Evolutionary conservation across 2,329 filamentous ascomycete species (phyloP).

Genomic region (Fusarium gaditjirri): DNA sequence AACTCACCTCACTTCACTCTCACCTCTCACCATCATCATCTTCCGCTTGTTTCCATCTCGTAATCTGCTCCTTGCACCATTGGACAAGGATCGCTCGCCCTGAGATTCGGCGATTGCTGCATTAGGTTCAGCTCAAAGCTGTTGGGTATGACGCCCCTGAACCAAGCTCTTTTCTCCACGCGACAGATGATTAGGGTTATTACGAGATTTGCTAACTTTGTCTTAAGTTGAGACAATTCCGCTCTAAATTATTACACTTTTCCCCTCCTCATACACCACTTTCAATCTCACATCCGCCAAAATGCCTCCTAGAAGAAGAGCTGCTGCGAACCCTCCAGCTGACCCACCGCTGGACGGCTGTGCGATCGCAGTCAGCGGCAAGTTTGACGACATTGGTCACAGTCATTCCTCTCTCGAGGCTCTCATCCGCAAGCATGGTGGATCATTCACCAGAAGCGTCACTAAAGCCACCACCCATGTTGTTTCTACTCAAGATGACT

Average conservation of each 20-base stretch:
- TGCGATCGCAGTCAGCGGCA: slow-evolving; percentile 68
- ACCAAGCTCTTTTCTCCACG: slow-evolving; percentile 14
- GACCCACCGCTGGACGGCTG: slow-evolving; percentile 57
- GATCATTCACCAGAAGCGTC: slow-evolving; percentile 57
- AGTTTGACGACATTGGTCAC: slow-evolving; percentile 66
- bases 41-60: background rate
- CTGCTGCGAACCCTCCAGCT: slow-evolving; percentile 36
- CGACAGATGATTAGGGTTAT: background rate
- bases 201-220: slow-evolving; percentile 24
- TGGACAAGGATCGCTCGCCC: slow-evolving; percentile 25
- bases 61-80: slow-evolving; percentile 7
- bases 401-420: slow-evolving; percentile 58
- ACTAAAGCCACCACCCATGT: slow-evolving; percentile 65
- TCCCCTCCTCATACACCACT: background rate
- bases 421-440: slow-evolving; percentile 61
- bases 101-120: slow-evolving; percentile 42
- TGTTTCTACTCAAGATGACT: slow-evolving; percentile 65
- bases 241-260: background rate
- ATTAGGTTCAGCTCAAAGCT: slow-evolving; percentile 24
- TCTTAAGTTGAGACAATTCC: slow-evolving; percentile 13
- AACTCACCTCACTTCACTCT: background rate
- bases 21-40: background rate
- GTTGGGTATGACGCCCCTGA: slow-evolving; percentile 40
- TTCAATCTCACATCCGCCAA: background rate
- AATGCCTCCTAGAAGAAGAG: slow-evolving; percentile 41